These are phyloP conservation scores for Lepiota brunneoincarnata DNA, from an alignment of 768 basidiomycete genomes.

Conservation along the genomic window DNA sequence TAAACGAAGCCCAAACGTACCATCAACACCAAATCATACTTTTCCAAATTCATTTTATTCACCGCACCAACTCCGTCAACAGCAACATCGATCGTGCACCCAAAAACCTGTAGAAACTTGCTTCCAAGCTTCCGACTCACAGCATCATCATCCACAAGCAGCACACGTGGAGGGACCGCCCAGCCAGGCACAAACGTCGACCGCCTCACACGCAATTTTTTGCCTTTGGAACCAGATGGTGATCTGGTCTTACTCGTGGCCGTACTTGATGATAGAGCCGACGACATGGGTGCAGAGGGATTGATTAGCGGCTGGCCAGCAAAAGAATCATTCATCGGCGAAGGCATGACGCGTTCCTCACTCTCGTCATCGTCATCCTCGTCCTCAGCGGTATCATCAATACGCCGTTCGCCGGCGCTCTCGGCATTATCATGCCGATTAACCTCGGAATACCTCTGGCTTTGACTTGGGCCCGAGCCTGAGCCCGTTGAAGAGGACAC, in stretches of 20 bases:
- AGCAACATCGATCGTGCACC: conserved; percentile 91
- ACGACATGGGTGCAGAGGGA: conserved; percentile 18
- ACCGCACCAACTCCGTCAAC: conserved; percentile 92
- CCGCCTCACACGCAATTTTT: conserved; percentile 65
- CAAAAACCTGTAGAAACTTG: conserved; percentile 95
- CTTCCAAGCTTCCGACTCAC: conserved; percentile 85
- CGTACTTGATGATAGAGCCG: conserved; percentile 10
- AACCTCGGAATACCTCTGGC: too few species aligned
- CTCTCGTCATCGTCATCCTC: conserved; percentile 28
- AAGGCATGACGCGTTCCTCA: conserved; percentile 31
- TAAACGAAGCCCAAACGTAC: conserved; percentile 40
- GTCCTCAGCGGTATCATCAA: background rate
- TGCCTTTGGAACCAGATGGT: conserved; percentile 10
- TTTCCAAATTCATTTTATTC: conserved; percentile 93
- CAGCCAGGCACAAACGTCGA: conserved; percentile 86
- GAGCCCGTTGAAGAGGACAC: background rate
- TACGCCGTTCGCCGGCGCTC: background rate
- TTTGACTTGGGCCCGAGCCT: background rate
- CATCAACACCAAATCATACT: conserved; percentile 96
- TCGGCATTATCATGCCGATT: background rate
- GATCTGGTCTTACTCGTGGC: conserved; percentile 6
- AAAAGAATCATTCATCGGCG: conserved; percentile 22
- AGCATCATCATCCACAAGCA: conserved; percentile 94
- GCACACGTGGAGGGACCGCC: conserved; percentile 87
- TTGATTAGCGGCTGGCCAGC: conserved; percentile 4